A percentile compares a stretch with the other conserved stretches of the same genome.
Conservation (phyloP, 805 yeast species). For the Metschnikowia aberdeeniae region DNA sequence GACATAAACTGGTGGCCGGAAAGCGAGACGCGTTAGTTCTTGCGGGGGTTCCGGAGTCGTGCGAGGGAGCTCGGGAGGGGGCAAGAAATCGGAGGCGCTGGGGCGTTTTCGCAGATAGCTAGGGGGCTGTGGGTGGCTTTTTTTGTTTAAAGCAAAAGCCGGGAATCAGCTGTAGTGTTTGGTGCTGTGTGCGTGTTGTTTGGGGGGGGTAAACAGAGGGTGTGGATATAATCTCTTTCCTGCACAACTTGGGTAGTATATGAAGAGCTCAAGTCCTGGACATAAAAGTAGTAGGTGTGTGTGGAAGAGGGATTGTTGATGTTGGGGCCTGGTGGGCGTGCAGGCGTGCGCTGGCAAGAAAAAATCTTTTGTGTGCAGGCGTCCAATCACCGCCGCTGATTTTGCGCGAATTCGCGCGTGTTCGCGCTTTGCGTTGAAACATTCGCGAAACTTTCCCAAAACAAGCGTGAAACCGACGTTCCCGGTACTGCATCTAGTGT, state of each 20-base stretch:
- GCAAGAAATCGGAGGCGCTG: not conserved
- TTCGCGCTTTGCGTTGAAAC: not conserved
- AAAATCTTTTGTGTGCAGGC: slow-evolving; percentile 8
- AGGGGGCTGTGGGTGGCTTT: not conserved
- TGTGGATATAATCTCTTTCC: slow-evolving; percentile 20
- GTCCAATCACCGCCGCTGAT: slow-evolving; percentile 7
- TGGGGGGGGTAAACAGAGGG: slow-evolving; percentile 11
- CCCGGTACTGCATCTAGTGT: too few relatives aligned
- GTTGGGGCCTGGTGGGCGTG: slow-evolving; percentile 14
- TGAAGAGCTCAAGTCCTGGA: slow-evolving; percentile 18
- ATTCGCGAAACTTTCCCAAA: too few relatives aligned
- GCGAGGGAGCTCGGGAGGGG: not conserved
- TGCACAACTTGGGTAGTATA: slow-evolving; percentile 17
- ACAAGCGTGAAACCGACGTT: too few relatives aligned
- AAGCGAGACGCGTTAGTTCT: not conserved
- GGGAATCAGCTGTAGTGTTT: slow-evolving; percentile 1
- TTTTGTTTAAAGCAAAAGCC: not conserved
- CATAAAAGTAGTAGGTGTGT: slow-evolving; percentile 22
- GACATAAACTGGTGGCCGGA: slow-evolving; percentile 10
- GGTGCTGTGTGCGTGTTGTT: not conserved
- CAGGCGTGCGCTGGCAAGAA: slow-evolving; percentile 15
- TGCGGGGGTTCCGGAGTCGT: slow-evolving; percentile 1
- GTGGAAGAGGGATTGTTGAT: slow-evolving; percentile 19
- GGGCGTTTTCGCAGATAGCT: not conserved
- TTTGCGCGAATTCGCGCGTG: not conserved